Base-by-base conservation (phyloP, 164 flowering plant genomes). In the Cinnamomum chago region DNA sequence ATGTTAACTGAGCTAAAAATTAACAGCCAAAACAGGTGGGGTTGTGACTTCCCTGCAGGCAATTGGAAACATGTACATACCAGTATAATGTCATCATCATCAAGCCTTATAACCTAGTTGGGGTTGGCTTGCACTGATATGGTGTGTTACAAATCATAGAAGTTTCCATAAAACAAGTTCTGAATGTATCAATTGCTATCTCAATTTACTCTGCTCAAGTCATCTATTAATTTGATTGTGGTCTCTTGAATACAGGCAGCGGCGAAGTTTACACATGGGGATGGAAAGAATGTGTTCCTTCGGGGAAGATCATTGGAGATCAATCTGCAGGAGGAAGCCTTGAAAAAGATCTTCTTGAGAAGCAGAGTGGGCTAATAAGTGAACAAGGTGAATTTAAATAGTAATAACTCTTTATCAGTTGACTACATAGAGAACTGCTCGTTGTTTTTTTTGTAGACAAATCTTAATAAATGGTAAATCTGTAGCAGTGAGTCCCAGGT, bases 251-350 rank as follows among this genome's bases (percentile, higher is more conserved):
- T 30, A 18, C 85, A 96, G 99, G 80, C 0, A 70, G 23, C 50
- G 97, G 91, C 65, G 92, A 91, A 79, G 98, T 94, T 74, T 94
- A 91, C 76, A 94, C 98, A 7, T 96, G 99, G 99, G 99, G 98
- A 50, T 96, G 99, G 99, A 94, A 91, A 79, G 99, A 96, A 77
- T 96, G 98, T 82, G 84, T 96, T 47, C 99, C 99, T 15, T 88
- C 97, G 70, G 99, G 97, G 25, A 94, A 88, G 82, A 85, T 93
- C 3, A 72, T 89, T 17, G 93, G 87, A 58, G 97, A 91, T 62
- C 81, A 84, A 47, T 70, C 92, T 18, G 5, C 65, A 0, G 85
- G 82, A 2, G 82, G 70, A 76, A 73, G 25, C 50, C 25, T 71
- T 66, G 95, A 89, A 65, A 90, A 84, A 77, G 95, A 90, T 79